Conservation (phyloP, 345 rosid species). For the Schrenkiella parvula region DNA sequence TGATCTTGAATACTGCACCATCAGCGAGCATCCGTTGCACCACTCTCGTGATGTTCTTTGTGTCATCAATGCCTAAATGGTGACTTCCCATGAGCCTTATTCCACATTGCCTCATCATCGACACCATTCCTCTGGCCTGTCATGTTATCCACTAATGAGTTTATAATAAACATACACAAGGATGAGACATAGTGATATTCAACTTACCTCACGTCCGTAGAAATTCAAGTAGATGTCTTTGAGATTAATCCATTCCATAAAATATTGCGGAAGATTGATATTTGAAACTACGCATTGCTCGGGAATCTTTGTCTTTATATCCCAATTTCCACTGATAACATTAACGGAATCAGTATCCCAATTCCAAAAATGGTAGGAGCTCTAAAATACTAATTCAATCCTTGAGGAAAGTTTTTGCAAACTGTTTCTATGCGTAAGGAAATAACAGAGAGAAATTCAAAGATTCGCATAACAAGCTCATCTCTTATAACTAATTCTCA, state of each 20-base stretch:
- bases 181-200: not conserved
- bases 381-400: not conserved
- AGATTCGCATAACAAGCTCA: not conserved
- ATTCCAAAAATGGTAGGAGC: not conserved
- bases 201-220: conserved; percentile 58
- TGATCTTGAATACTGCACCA: conserved; percentile 64
- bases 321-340: conserved; percentile 86
- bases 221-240: conserved; percentile 80
- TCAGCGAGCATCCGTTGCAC: conserved; percentile 71
- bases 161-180: not conserved
- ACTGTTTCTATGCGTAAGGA: not conserved
- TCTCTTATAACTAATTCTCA: conserved; percentile 31
- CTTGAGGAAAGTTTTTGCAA: not conserved
- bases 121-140: conserved; percentile 90
- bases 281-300: conserved; percentile 66
- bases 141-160: not conserved
- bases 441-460: not conserved
- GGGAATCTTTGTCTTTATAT: conserved; percentile 85
- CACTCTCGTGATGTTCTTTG: conserved; percentile 83
- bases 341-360: conserved; percentile 12
- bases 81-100: conserved; percentile 72
- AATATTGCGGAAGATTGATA: conserved; percentile 73
- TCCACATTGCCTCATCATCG: conserved; percentile 79
- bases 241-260: conserved; percentile 89
- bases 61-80: conserved; percentile 88